phyloP scores from a whole-genome alignment of 306 rosid species.

The Argentina anserina region DNA sequence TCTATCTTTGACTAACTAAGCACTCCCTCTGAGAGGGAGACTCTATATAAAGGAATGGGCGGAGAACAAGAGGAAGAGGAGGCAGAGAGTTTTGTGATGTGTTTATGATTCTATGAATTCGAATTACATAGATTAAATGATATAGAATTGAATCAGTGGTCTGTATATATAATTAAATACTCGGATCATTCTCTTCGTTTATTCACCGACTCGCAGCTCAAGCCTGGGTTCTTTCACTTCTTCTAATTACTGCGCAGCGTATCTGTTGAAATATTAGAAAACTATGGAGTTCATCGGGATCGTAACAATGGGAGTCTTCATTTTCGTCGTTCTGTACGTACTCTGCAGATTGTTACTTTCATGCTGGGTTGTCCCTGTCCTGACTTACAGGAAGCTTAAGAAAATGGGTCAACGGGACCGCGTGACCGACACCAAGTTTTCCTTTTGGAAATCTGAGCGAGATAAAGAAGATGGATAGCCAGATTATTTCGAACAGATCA shows the following conservation, averaged over 20 bases:
- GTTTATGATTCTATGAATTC: too few species aligned
- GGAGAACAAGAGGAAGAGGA: too few species aligned
- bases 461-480: conserved; percentile 41
- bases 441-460: conserved; percentile 74
- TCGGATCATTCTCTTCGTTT: not conserved
- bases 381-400: conserved; percentile 40
- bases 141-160: too few species aligned
- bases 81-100: too few species aligned
- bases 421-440: conserved; percentile 59
- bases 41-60: too few species aligned
- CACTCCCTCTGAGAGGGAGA: too few species aligned
- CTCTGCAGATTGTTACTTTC: conserved; percentile 31
- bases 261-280: not conserved
- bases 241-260: not conserved
- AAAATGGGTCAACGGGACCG: conserved; percentile 71
- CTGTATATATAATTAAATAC: too few species aligned
- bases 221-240: not conserved
- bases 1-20: too few species aligned
- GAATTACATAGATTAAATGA: too few species aligned
- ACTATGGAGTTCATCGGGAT: not conserved
- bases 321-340: conserved; percentile 14
- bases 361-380: conserved; percentile 62
- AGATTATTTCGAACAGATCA: too few species aligned
- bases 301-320: not conserved
- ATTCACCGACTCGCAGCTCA: not conserved